Percentiles rank a stretch among this genome's conserved stretches.
phyloP scores from a whole-genome alignment of 352 stramenopile species.

The Thalassiosira allenii region DNA sequence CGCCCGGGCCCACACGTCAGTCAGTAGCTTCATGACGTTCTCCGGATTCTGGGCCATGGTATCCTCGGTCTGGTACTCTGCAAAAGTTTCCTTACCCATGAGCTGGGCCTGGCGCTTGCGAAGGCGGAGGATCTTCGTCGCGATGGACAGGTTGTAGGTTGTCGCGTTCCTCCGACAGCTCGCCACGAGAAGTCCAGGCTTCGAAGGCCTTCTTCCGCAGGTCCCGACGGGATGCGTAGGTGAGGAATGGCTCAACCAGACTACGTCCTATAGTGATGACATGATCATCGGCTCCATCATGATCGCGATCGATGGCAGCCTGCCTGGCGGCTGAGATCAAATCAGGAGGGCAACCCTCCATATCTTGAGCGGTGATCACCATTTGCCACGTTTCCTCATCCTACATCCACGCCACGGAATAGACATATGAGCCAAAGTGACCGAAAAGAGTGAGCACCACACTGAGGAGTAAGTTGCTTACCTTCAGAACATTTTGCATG shows the following conservation, averaged over 20 bases:
- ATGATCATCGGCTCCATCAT: constrained; percentile 62
- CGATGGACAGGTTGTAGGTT: constrained; percentile 73
- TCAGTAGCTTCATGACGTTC: constrained; percentile 78
- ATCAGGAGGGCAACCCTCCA: constrained; percentile 78
- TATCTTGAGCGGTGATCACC: constrained; percentile 72
- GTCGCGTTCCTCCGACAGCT: constrained; percentile 73
- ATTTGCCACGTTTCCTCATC: constrained; percentile 84
- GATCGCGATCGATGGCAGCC: constrained; percentile 73
- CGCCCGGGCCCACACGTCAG: constrained; percentile 79
- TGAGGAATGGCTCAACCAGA: constrained; percentile 86
- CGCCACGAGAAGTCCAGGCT: constrained; percentile 74
- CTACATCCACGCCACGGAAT: too few relatives aligned
- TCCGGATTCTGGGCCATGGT: constrained; percentile 85
- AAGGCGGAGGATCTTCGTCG: constrained; percentile 80
- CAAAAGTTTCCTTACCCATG: constrained; percentile 79
- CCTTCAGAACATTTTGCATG: constrained; percentile 85
- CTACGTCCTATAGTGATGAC: constrained; percentile 83
- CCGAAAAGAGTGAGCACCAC: too few relatives aligned
- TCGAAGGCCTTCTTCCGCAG: constrained; percentile 78
- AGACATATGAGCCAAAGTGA: too few relatives aligned
- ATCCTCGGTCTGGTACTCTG: constrained; percentile 83
- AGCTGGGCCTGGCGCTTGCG: constrained; percentile 77
- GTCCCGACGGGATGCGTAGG: constrained; percentile 68
- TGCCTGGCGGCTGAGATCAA: constrained; percentile 79
- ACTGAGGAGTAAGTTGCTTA: too few relatives aligned